Base-by-base conservation (phyloP, 2,329 filamentous ascomycete species). In the Neonectria ditissima region DNA sequence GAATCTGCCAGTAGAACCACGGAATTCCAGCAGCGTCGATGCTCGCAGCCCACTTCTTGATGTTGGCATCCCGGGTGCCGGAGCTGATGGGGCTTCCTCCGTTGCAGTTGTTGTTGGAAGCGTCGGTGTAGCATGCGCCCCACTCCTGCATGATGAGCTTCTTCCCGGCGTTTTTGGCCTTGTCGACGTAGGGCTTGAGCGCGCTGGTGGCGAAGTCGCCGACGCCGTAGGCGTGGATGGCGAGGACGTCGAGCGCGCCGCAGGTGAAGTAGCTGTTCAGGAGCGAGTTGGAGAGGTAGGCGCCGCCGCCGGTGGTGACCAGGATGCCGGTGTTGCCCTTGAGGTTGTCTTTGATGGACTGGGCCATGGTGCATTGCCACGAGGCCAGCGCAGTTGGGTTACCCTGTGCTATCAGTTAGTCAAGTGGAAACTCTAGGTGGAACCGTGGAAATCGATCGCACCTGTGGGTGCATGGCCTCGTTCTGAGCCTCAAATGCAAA, bases 1-100 rank as follows among this genome's bases (percentile, higher is more conserved):
- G 52, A 32, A 77, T 75, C 69, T 77, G 74, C 76, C 75, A 77
- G 57, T 78, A 77, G 39, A 77, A 70, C 74, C 72, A 76, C 1
- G 75, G 76, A 30, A 77, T 73, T 7, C 75, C 76, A 14, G 72
- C 70, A 5, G 65, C 65, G 22, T 67, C 66, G n/a, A 78, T 75
- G 14, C 53, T 61, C 4, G 59, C 63, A 4, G 75, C 75, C 71
- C 73, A 77, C 1, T 55, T 61, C 45, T 62, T 63, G 34, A 77
- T 76, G 28, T 76, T 75, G 18, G 34, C 26, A 30, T 76, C 73
- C 10, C 74, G 63, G 3, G 68, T 67, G 2, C 32, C 53, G 5
- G 41, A 7, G 26, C 30, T 18, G 9, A 71, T 44, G 1, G 68
- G 50, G 18, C 22, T 59, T 6, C 65, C 67, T 2, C 59, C 60